These are phyloP conservation scores for Vitis amurensis DNA, from an alignment of 164 flowering plant species.

Conservation along the genomic window DNA sequence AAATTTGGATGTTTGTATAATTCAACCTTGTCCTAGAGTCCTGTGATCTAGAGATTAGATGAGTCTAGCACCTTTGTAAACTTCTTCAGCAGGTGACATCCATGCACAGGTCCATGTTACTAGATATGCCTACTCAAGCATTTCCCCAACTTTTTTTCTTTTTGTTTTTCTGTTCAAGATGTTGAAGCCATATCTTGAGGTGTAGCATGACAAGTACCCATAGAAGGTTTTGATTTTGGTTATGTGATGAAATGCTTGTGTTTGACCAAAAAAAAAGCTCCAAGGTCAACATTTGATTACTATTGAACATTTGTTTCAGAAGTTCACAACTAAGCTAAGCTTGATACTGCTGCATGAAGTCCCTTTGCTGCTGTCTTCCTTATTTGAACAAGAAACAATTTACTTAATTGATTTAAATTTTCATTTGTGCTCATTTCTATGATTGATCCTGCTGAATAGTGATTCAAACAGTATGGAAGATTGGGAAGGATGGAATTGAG, in stretches of 20 bases:
- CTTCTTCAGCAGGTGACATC: no score
- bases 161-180: no score
- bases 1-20: no score
- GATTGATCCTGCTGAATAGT: constrained; percentile 33
- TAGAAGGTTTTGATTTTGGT: neutral
- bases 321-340: neutral
- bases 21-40: no score
- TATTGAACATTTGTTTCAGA: neutral
- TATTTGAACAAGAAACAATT: neutral
- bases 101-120: no score
- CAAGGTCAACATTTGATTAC: neutral
- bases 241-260: neutral
- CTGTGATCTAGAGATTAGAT: no score
- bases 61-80: no score
- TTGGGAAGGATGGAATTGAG: constrained; percentile 89
- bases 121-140: no score
- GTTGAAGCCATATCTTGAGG: no score
- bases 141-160: no score
- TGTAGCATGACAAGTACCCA: neutral
- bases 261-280: neutral
- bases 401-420: neutral
- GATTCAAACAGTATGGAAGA: constrained; percentile 65
- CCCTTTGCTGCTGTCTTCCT: constrained; percentile 1
- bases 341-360: neutral
- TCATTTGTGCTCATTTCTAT: constrained; percentile 14